Base-by-base conservation (phyloP, 345 rosid genomes). In the Anastatica hierochuntica region DNA sequence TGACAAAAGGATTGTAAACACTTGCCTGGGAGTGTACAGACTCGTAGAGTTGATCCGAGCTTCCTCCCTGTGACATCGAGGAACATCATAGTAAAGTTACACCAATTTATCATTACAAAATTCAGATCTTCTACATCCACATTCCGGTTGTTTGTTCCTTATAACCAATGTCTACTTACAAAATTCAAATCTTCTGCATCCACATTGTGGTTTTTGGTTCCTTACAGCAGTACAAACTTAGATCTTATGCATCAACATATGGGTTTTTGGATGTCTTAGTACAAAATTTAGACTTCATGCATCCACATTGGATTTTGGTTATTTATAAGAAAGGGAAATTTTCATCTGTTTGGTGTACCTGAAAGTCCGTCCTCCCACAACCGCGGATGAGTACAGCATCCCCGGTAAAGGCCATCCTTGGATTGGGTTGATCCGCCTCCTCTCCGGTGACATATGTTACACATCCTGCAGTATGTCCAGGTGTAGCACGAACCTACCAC, bases 311-410 rank as follows among this genome's bases (percentile, higher is more conserved):
- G 59, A 5, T 9, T 26, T 16, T 55, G n/a, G 39, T 29, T 17
- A 47, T 55, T 54, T 13, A 11, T 20, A 49, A 37, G 9, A 6
- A 9, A n/a, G n/a, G n/a, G n/a, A n/a, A 5, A 0, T 11, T 14
- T 13, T 26, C 46, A 31, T 34, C 19, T 43, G 41, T 43, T 36
- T 21, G 12, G n/a, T 0, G 30, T 60, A 88, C 98, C 97, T 92
- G 98, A 68, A 92, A 92, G 74, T 88, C 97, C 2, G 98, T 88
- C 67, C 98, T 85, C 14, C 98, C 98, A 62, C 98, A 92, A 31
- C 98, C 98, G 15, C 97, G 89, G 59, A 92, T 78, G 62, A 92
- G 62, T 39, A 88, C 39, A 6, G 94, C 81, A 74, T 92, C 98
- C 7, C 95, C 97, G 0, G 98, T 92, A 78, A 92, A 92, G 7